Percentiles rank a stretch among this genome's conserved stretches.
These are phyloP conservation scores for Citrus glauca DNA, from an alignment of 345 rosid species.

Conservation along the genomic window DNA sequence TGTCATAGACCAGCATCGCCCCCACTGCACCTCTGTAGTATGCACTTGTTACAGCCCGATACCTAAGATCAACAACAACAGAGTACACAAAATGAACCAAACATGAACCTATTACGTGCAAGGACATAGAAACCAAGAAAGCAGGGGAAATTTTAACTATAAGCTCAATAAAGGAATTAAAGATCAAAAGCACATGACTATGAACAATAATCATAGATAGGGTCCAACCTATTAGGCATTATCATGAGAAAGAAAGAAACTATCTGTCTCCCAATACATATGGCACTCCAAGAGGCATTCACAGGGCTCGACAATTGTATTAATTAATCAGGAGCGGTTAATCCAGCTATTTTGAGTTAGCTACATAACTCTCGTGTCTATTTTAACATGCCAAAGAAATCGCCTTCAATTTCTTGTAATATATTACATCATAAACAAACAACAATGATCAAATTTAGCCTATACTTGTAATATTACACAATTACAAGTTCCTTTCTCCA, in stretches of 20 bases:
- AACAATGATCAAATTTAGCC: not conserved
- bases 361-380: not conserved
- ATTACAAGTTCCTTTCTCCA: not conserved
- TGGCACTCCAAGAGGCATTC: not conserved
- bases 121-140: not conserved
- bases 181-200: too few relatives aligned
- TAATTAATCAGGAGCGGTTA: not conserved
- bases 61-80: slow-evolving; percentile 29
- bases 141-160: not conserved
- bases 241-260: not conserved
- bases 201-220: not conserved
- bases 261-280: not conserved
- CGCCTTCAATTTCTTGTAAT: not conserved
- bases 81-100: slow-evolving; percentile 1
- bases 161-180: not conserved
- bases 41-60: slow-evolving; percentile 67
- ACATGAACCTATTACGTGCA: not conserved
- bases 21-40: slow-evolving; percentile 72
- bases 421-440: not conserved
- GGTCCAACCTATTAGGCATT: not conserved
- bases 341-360: not conserved
- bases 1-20: slow-evolving; percentile 65
- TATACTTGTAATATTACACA: not conserved
- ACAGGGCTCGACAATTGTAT: not conserved
- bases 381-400: not conserved